Percentiles rank a stretch among this genome's conserved stretches.
Evolutionary conservation across 352 stramenopile genomes (phyloP).

Genomic region (Phytophthora kernoviae): DNA sequence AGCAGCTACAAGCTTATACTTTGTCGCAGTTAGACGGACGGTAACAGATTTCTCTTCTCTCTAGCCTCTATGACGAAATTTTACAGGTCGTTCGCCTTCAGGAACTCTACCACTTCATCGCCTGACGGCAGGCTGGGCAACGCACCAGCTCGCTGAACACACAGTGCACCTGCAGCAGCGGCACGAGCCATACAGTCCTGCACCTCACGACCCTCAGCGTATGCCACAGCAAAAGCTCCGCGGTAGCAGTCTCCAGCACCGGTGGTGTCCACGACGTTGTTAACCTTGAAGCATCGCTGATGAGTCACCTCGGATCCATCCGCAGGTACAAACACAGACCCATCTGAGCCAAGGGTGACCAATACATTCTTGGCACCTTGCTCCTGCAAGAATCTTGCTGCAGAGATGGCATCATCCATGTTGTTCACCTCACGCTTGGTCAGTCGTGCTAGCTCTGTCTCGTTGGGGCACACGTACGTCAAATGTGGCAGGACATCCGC

Average conservation of each 20-base stretch:
- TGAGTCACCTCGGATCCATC: slow-evolving; percentile 32
- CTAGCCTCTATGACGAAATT: not conserved
- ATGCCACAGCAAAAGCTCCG: slow-evolving; percentile 64
- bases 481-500: slow-evolving; percentile 55
- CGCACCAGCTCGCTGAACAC: slow-evolving; percentile 65
- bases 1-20: too few relatives aligned
- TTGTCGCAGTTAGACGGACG: not conserved
- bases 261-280: slow-evolving; percentile 80
- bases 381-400: slow-evolving; percentile 23
- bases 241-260: slow-evolving; percentile 83
- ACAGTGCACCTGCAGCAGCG: slow-evolving; percentile 65
- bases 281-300: slow-evolving; percentile 59
- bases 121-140: slow-evolving; percentile 70
- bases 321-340: slow-evolving; percentile 68
- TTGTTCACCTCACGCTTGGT: slow-evolving; percentile 24
- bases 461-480: slow-evolving; percentile 64
- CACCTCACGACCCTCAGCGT: slow-evolving; percentile 54
- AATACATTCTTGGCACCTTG: slow-evolving; percentile 43
- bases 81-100: slow-evolving; percentile 31
- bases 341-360: slow-evolving; percentile 58
- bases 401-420: slow-evolving; percentile 42
- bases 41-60: not conserved
- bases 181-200: slow-evolving; percentile 60
- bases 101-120: slow-evolving; percentile 36
- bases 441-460: slow-evolving; percentile 57